Percentiles rank a stretch among this genome's conserved stretches.
These are phyloP conservation scores for Diplogelasinospora grovesii DNA, from an alignment of 495 filamentous ascomycete species.

Conservation along the genomic window DNA sequence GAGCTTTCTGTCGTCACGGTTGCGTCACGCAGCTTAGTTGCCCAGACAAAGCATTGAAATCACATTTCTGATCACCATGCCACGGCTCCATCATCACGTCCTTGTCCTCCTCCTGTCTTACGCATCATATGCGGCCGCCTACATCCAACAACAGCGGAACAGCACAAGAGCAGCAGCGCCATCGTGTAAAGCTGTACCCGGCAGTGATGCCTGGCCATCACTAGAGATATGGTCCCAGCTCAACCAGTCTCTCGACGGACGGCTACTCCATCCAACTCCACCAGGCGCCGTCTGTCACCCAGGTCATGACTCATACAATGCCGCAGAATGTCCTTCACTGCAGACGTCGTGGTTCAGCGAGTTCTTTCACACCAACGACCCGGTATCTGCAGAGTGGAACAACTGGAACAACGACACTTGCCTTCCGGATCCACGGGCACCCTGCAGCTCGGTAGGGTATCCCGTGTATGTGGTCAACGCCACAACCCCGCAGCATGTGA, in stretches of 20 bases:
- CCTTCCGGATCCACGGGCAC: conserved; percentile 23
- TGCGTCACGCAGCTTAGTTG: no score
- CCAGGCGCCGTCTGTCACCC: conserved; percentile 48
- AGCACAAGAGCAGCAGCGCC: no score
- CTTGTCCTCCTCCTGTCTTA: not conserved
- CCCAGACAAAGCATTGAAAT: no score
- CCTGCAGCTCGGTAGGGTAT: conserved; percentile 32
- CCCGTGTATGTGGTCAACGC: conserved; percentile 40
- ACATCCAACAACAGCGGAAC: not conserved
- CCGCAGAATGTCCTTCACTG: conserved; percentile 22
- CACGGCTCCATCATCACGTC: no score
- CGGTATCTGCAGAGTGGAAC: conserved; percentile 31
- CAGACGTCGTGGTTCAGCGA: conserved; percentile 25
- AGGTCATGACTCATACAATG: conserved; percentile 17
- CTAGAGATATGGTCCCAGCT: conserved; percentile 17
- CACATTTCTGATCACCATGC: no score
- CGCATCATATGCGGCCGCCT: not conserved
- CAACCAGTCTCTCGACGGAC: conserved; percentile 34
- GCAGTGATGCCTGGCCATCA: conserved; percentile 24
- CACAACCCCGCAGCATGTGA: conserved; percentile 31
- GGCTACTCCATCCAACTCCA: conserved; percentile 42
- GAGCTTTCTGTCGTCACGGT: no score
- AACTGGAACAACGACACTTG: conserved; percentile 38
- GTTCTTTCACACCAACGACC: conserved; percentile 26
- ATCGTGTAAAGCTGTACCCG: conserved; percentile 25